Conservation (phyloP, 176 grass and related monocot species). For the Puccinellia tenuiflora region DNA sequence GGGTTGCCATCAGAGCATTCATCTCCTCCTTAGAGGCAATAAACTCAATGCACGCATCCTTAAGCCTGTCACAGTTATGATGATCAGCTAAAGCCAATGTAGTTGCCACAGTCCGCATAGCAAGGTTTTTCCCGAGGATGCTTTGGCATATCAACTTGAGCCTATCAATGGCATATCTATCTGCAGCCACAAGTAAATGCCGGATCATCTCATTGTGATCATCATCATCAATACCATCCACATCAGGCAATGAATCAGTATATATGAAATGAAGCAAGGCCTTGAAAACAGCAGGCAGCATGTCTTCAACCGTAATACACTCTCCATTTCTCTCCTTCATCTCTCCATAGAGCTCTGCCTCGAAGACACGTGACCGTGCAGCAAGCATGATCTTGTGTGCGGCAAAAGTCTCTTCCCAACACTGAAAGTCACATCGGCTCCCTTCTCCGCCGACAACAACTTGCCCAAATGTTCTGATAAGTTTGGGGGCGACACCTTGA, state of each 20-base stretch:
- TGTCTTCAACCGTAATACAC: slow-evolving; percentile 14
- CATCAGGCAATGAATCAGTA: background rate
- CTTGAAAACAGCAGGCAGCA: slow-evolving; percentile 29
- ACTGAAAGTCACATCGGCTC: slow-evolving; percentile 21
- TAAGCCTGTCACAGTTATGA: slow-evolving; percentile 3
- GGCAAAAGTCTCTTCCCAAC: slow-evolving; percentile 5
- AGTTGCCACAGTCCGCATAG: slow-evolving; percentile 19
- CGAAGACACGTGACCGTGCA: slow-evolving; percentile 6
- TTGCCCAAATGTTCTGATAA: background rate
- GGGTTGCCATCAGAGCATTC: background rate
- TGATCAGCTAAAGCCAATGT: slow-evolving; percentile 34
- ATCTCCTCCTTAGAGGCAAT: background rate
- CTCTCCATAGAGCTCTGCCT: background rate
- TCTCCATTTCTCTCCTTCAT: background rate
- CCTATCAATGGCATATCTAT: slow-evolving; percentile 34
- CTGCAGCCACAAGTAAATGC: slow-evolving; percentile 36
- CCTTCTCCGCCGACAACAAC: background rate
- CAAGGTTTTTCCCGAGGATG: background rate
- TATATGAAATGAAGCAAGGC: slow-evolving; percentile 39
- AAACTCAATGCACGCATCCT: slow-evolving; percentile 31
- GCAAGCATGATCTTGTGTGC: slow-evolving; percentile 36
- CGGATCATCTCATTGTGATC: background rate
- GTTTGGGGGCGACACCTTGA: background rate
- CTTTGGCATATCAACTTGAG: slow-evolving; percentile 19
- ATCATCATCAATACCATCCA: background rate